phyloP scores from a whole-genome alignment of 305 asterid species.

The Nicotiana rustica region DNA sequence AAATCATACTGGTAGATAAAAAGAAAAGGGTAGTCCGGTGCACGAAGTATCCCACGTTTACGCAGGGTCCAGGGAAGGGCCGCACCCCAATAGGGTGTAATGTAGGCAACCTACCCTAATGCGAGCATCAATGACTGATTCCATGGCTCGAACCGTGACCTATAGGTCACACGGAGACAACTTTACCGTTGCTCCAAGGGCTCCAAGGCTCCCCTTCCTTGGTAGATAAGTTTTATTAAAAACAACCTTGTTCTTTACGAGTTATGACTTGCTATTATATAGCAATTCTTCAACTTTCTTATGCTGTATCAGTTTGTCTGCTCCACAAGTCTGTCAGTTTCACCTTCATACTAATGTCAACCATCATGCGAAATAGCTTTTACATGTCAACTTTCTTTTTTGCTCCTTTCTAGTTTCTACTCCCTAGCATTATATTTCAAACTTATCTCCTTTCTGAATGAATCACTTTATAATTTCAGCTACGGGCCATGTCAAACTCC shows the following conservation, averaged over 20 bases:
- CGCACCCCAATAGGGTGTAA: too few species aligned
- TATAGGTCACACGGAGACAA: too few species aligned
- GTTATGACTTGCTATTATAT: constrained; percentile 9
- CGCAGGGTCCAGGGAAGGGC: too few species aligned
- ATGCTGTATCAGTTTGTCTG: background rate
- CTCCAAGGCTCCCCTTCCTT: too few species aligned
- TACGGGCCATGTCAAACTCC: constrained; percentile 98
- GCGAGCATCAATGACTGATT: too few species aligned
- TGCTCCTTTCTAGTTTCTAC: background rate
- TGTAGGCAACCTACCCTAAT: too few species aligned
- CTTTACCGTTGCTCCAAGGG: too few species aligned
- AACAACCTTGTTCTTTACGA: background rate
- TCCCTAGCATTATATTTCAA: background rate
- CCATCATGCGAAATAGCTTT: background rate
- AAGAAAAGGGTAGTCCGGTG: too few species aligned
- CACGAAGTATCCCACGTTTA: too few species aligned
- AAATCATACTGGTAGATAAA: background rate
- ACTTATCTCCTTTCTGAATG: constrained; percentile 25
- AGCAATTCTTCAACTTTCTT: background rate
- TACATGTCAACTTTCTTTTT: background rate
- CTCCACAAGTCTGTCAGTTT: constrained; percentile 27
- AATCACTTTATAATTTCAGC: constrained; percentile 51
- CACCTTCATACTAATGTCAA: background rate
- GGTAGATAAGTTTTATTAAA: background rate
- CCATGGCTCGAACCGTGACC: too few species aligned